phyloP scores from a whole-genome alignment of 768 basidiomycete species.

The Naganishia onofrii region DNA sequence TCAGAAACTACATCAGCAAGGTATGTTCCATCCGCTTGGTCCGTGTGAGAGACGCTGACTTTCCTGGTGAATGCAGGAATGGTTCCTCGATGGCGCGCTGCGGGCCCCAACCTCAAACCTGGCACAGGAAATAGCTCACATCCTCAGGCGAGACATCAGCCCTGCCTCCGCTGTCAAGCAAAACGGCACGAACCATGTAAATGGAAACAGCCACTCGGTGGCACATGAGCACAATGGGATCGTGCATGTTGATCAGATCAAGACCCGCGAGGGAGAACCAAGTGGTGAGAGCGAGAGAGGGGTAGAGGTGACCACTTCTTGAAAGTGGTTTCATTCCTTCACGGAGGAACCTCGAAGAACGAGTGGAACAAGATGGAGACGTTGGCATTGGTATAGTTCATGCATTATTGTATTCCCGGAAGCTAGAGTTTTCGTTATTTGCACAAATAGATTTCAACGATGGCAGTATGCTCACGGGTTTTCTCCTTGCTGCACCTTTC shows the following conservation, averaged over 20 bases:
- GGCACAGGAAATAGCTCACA: slow-evolving; percentile 12
- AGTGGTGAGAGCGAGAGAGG: too few relatives aligned
- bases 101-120: slow-evolving; percentile 2
- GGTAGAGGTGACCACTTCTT: too few relatives aligned
- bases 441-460: too few relatives aligned
- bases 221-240: slow-evolving; percentile 4
- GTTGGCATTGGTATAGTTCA: too few relatives aligned
- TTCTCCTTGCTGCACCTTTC: too few relatives aligned
- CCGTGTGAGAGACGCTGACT: neutral
- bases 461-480: too few relatives aligned
- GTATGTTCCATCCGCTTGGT: neutral
- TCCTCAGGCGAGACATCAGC: neutral
- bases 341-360: too few relatives aligned
- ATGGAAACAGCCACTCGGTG: neutral
- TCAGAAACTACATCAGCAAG: slow-evolving; percentile 33
- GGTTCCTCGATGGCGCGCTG: slow-evolving; percentile 25
- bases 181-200: neutral
- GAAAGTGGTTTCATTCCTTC: too few relatives aligned
- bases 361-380: too few relatives aligned
- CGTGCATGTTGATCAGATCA: slow-evolving; percentile 13
- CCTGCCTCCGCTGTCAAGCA: neutral
- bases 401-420: too few relatives aligned
- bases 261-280: slow-evolving; percentile 5
- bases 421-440: too few relatives aligned
- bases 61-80: neutral